Evolutionary conservation across 2,329 filamentous ascomycete species (phyloP), one percentile per base, ranked within the genome.

Genomic region (Fusarium brachygibbosum): DNA sequence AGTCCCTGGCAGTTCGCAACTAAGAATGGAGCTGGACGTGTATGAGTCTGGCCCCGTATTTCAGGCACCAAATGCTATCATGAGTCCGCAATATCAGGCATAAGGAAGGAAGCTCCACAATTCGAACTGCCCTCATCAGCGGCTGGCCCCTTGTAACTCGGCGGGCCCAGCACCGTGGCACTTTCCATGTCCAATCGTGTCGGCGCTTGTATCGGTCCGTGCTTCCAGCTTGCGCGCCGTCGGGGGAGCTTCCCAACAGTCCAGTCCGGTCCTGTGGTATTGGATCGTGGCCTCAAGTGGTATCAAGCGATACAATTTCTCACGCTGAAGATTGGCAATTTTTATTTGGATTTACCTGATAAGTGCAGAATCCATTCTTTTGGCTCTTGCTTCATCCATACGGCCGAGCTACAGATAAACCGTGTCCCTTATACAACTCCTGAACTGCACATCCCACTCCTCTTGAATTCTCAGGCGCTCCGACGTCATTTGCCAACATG

Each of bases 401-500:
- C 34, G 28, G 29, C 32, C 41, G 29, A 50, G 16, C 19, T 42
- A 23, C 40, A 38, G 28, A 54, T 31, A 49, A 21, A 29, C 58
- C 44, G 59, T 52, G 38, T 57, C 42, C 45, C 44, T 51, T 35
- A 50, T 50, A 37, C 56, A 57, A 50, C 64, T 60, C 56, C 59
- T 59, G 55, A 68, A 59, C 63, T 58, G 50, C 59, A 58, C 70
- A 72, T 74, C 70, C 71, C 73, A 72, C 69, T 35, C 54, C 54
- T 48, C 44, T 69, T 49, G 42, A 69, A 50, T 48, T 67, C 41
- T 61, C 37, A 52, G 31, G 50, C 41, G 32, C 37, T 35, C 44
- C 68, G 59, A 72, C 73, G 71, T 75, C 73, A 73, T 68, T 54
- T 65, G 57, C 66, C 67, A 78, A 50, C 71, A 86, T 86, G 84